phyloP scores from a whole-genome alignment of 306 rosid species.

The Trifolium fragiferum region DNA sequence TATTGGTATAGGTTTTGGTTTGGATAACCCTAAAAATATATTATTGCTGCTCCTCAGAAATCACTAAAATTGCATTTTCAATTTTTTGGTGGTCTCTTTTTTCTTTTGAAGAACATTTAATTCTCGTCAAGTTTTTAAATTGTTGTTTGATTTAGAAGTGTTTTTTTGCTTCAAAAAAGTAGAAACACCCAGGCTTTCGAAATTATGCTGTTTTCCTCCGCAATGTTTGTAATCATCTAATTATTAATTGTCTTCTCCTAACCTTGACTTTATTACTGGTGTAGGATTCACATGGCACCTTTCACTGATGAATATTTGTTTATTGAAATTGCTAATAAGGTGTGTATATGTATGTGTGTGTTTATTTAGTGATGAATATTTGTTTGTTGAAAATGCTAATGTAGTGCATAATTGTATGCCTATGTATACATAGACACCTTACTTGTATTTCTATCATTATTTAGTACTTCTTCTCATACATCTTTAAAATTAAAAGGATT shows the following conservation, averaged over 20 bases:
- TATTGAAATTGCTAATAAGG: conserved; percentile 96
- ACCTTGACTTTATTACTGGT: conserved; percentile 52
- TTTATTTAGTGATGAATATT: conserved; percentile 71
- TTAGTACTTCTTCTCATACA: neutral
- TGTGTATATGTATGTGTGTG: conserved; percentile 26
- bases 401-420: conserved; percentile 51
- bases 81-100: neutral
- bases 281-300: conserved; percentile 99
- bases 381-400: conserved; percentile 79
- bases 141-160: neutral
- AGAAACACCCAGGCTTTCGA: neutral
- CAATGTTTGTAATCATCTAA: conserved; percentile 26
- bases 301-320: conserved; percentile 96
- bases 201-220: conserved; percentile 16
- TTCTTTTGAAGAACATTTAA: neutral
- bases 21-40: conserved; percentile 12
- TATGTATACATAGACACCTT: neutral
- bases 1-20: conserved; percentile 26
- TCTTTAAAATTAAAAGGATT: too few species aligned
- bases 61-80: neutral
- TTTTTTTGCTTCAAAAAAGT: neutral
- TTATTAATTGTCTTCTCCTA: conserved; percentile 44
- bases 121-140: neutral
- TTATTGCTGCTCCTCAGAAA: conserved; percentile 4
- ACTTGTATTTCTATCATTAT: conserved; percentile 16